phyloP scores from a whole-genome alignment of 176 grass and related monocot genomes.

The sorghum (Sorghum bicolor) region Sorghum_bicolor_NCBIv3 NC_012872.2:9314001-9314500 shows the following conservation, averaged over 20 bases:
- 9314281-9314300: constrained; percentile 1
- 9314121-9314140: background rate
- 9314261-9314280: background rate
- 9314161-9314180: no score
- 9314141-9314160: no score
- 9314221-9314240: background rate
- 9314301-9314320: background rate
- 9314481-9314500: background rate
- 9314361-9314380: background rate
- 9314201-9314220: background rate
- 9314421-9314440: background rate
- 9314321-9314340: constrained; percentile 2
- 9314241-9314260: constrained; percentile 7
- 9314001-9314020: background rate
- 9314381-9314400: constrained; percentile 13
- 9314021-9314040: background rate
- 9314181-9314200: no score
- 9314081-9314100: background rate
- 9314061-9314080: background rate
- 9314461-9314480: background rate
- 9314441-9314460: background rate
- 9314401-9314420: background rate
- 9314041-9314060: background rate
- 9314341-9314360: background rate
- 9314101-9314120: background rate